phyloP scores from a whole-genome alignment of 257 asterid genomes.

The Perilla frutescens region DNA sequence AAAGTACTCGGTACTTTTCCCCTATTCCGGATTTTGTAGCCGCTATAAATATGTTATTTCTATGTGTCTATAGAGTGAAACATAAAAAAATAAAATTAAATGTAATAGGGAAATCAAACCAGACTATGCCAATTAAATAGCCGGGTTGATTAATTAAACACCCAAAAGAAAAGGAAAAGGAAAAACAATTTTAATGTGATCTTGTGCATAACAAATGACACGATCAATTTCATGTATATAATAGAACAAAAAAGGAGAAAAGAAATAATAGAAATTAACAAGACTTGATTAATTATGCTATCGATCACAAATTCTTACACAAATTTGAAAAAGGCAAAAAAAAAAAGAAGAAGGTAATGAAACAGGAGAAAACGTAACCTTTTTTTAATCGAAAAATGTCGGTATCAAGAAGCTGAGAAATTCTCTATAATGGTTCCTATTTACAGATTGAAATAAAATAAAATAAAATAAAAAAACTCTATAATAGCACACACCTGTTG shows the following conservation, averaged over 20 bases:
- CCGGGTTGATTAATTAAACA: too few species aligned
- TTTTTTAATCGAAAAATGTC: constrained; percentile 42
- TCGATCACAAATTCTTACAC: constrained; percentile 38
- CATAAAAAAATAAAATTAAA: too few species aligned
- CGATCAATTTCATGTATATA: neutral
- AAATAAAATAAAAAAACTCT: constrained; percentile 24
- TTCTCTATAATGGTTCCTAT: constrained; percentile 59
- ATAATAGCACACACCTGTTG: constrained; percentile 59
- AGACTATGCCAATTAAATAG: too few species aligned
- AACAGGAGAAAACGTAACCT: constrained; percentile 24
- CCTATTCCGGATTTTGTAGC: too few species aligned
- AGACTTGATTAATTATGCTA: neutral
- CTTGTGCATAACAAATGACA: neutral
- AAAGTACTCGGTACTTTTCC: too few species aligned
- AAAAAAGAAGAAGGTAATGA: neutral
- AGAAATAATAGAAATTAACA: constrained; percentile 7
- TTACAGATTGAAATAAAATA: constrained; percentile 59
- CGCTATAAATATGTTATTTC: too few species aligned
- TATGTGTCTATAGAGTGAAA: too few species aligned
- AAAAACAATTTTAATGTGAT: too few species aligned
- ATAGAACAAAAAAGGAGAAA: neutral
- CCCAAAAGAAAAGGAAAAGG: too few species aligned
- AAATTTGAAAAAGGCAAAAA: constrained; percentile 14
- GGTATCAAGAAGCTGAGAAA: constrained; percentile 44
- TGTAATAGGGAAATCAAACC: too few species aligned